A percentile compares a stretch with the other conserved stretches of the same genome.
Conservation (phyloP, 257 asterid species). For the Scutellaria minor region DNA sequence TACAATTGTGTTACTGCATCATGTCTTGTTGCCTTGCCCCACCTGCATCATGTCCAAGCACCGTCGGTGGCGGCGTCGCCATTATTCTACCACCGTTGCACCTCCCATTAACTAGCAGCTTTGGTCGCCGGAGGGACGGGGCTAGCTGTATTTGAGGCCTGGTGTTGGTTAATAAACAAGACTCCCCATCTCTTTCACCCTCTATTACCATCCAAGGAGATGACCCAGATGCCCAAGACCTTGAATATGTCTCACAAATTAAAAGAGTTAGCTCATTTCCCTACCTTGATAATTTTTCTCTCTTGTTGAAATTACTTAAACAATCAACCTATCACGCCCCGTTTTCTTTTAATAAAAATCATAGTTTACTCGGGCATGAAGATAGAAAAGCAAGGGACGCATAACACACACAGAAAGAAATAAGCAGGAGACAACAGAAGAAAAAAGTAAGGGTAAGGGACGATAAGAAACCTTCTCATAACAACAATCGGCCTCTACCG, state of each 20-base stretch:
- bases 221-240: slow-evolving; percentile 65
- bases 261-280: slow-evolving; percentile 51
- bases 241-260: slow-evolving; percentile 73
- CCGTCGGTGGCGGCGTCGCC: slow-evolving; percentile 35
- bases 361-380: too few species aligned
- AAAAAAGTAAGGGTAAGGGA: too few species aligned
- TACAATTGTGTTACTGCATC: too few species aligned
- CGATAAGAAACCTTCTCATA: too few species aligned
- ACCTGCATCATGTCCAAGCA: slow-evolving; percentile 23
- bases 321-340: background rate
- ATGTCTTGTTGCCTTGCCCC: too few species aligned
- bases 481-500: too few species aligned
- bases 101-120: slow-evolving; percentile 23
- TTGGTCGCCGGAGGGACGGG: slow-evolving; percentile 31
- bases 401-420: too few species aligned
- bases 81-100: slow-evolving; percentile 27
- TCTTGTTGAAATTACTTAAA: background rate
- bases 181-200: slow-evolving; percentile 40
- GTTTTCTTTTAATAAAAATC: too few species aligned
- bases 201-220: slow-evolving; percentile 37
- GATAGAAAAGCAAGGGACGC: too few species aligned
- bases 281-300: background rate
- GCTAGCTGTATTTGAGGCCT: slow-evolving; percentile 35
- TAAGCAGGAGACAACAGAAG: too few species aligned
- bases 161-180: slow-evolving; percentile 53